Base-by-base conservation (phyloP, 352 stramenopile species). In the Stramenopiles sp. region DNA sequence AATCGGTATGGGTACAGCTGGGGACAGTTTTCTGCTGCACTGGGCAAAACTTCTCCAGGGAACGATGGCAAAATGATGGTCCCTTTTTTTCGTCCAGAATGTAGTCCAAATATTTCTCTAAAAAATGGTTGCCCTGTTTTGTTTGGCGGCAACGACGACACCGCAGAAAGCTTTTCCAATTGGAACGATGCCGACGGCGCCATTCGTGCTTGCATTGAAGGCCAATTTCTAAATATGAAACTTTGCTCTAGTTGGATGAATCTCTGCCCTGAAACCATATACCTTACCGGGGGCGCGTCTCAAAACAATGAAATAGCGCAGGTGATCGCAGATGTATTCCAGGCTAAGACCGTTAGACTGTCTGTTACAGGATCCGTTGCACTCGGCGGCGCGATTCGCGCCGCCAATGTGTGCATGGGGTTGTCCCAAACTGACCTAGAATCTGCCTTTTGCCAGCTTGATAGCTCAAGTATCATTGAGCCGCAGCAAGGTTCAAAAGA, bases 211-310 rank as follows among this genome's bases (percentile, higher is more conserved):
- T 63, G 43, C 25, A 25, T 63, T 12, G 43, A 63, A 63, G 12
- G 43, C 25, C 43, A 63, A 63, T 18, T 63, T 63, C 12, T 63
- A 18, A 63, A 63, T 63, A 63, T 63, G 43, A 63, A 63, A 63
- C 25, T 12, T 63, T 63, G 43, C 25, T 12, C 25, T 12, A 63
- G 25, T 18, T 63, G 43, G 43, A 63, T 63, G 43, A 63, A 63
- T 63, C 25, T 63, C 12, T 63, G 12, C 12, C 43, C 43, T 18
- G 25, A 12, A 63, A 12, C 12, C 25, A 63, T 63, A 12, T 63
- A 18, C 25, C 25, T 63, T 18, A 63, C 43, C 25, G 43, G 43
- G 12, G 43, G 43, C 25, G 43, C 43, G 25, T 18, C 12, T 63
- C 12, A 63, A 63, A 63, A 63, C 25, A 63, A 63, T 63, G 25